Percentiles rank a stretch among this genome's conserved stretches.
Conservation (phyloP, 495 filamentous ascomycete species). For the Neurospora africana region DNA sequence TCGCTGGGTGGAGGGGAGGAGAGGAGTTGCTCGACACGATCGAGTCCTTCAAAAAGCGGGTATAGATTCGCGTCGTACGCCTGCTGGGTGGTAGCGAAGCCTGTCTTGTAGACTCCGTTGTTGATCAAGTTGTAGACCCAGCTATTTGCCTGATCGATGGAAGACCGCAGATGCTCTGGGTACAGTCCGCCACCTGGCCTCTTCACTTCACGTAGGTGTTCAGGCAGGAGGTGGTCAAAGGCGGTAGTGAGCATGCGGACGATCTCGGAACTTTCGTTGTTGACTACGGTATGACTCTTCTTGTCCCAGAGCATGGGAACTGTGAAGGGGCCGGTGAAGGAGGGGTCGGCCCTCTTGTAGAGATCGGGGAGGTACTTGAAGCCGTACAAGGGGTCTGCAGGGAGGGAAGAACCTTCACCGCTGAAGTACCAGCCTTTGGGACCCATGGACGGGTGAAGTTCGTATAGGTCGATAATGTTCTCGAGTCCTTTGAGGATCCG, state of each 20-base stretch:
- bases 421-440: conserved; percentile 60
- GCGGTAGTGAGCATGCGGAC: conserved; percentile 55
- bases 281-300: conserved; percentile 55
- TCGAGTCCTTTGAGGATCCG: conserved; percentile 56
- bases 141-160: conserved; percentile 67
- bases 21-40: conserved; percentile 57
- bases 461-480: conserved; percentile 47
- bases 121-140: conserved; percentile 83
- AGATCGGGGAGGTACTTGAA: conserved; percentile 52
- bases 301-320: conserved; percentile 67
- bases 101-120: conserved; percentile 65
- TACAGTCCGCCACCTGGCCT: conserved; percentile 37
- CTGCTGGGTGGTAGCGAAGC: conserved; percentile 46
- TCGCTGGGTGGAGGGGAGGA: conserved; percentile 33
- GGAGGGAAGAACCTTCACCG: conserved; percentile 38
- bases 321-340: conserved; percentile 56
- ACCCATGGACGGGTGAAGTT: conserved; percentile 41
- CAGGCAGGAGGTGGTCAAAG: conserved; percentile 63
- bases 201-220: conserved; percentile 48
- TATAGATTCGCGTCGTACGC: conserved; percentile 57
- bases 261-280: conserved; percentile 69
- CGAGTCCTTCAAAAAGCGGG: conserved; percentile 59
- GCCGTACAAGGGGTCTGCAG: conserved; percentile 51
- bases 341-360: conserved; percentile 53
- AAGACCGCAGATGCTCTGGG: conserved; percentile 42